Evolutionary conservation across 2,329 filamentous ascomycete species (phyloP).

Genomic region (Zymoseptoria pseudotritici): DNA sequence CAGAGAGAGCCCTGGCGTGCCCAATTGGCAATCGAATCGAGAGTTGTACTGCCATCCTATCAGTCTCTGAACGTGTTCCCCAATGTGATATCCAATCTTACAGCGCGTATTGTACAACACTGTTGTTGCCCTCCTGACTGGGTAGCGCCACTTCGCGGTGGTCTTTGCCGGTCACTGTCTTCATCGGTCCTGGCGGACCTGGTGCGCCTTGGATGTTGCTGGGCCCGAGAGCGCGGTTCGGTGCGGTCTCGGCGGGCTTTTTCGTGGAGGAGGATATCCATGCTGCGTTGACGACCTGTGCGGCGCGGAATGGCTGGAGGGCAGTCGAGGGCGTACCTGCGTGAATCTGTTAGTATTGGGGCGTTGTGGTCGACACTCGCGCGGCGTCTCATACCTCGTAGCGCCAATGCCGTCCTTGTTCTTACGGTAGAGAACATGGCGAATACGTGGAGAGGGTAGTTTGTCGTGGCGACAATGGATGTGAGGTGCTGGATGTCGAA

Average conservation of each 20-base stretch:
- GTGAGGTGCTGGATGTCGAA: constrained; percentile 5
- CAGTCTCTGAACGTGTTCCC: neutral
- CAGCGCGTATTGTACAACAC: constrained; percentile 77
- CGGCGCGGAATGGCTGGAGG: constrained; percentile 55
- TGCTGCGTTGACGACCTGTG: constrained; percentile 43
- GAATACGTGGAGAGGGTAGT: constrained; percentile 15
- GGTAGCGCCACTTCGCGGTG: constrained; percentile 64
- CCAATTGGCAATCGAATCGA: constrained; percentile 78
- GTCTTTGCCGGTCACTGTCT: constrained; percentile 43
- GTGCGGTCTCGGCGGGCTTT: constrained; percentile 50
- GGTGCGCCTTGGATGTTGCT: constrained; percentile 47
- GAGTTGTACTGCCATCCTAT: constrained; percentile 52
- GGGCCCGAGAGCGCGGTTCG: constrained; percentile 13
- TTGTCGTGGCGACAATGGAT: neutral
- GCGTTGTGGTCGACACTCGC: constrained; percentile 4
- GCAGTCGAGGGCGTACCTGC: constrained; percentile 60
- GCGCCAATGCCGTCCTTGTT: constrained; percentile 46
- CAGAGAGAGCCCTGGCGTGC: constrained; percentile 75
- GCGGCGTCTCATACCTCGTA: constrained; percentile 42
- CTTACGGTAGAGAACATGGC: constrained; percentile 44
- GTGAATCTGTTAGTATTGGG: constrained; percentile 17
- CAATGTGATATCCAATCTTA: constrained; percentile 44
- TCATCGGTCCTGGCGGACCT: constrained; percentile 46
- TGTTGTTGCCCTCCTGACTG: constrained; percentile 73
- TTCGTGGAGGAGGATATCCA: constrained; percentile 59